Percentiles rank a stretch among this genome's conserved stretches.
Conservation (phyloP, 2,329 filamentous ascomycete species). For the Ambrosiella cleistominuta region DNA sequence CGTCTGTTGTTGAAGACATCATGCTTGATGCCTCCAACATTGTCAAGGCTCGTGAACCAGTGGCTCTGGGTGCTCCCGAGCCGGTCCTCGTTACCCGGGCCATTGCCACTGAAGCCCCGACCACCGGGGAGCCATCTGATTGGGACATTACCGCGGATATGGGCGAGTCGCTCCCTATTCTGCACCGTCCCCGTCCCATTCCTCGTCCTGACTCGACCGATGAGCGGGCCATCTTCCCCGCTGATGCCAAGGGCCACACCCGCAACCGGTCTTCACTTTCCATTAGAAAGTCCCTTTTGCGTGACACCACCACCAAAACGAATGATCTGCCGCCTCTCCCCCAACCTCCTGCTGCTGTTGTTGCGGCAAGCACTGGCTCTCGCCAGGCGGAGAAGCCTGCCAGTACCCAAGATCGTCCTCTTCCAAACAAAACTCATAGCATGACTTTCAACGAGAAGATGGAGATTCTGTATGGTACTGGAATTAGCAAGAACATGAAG, state of each 20-base stretch:
- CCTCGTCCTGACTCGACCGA: slow-evolving; percentile 28
- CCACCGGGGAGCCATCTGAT: slow-evolving; percentile 3
- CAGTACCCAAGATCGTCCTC: slow-evolving; percentile 21
- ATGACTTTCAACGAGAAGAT: slow-evolving; percentile 44
- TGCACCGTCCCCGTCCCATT: slow-evolving; percentile 39
- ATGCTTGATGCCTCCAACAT: slow-evolving; percentile 26
- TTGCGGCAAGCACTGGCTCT: neutral
- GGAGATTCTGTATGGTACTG: slow-evolving; percentile 23
- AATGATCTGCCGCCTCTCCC: slow-evolving; percentile 36
- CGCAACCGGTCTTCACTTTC: slow-evolving; percentile 28
- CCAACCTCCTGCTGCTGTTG: slow-evolving; percentile 21
- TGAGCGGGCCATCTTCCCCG: slow-evolving; percentile 30
- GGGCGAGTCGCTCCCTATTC: slow-evolving; percentile 20
- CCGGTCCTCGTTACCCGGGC: neutral
- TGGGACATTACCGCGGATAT: slow-evolving; percentile 5
- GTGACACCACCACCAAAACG: slow-evolving; percentile 24
- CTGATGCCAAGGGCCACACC: slow-evolving; percentile 25
- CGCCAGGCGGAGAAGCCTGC: neutral
- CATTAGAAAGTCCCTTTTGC: slow-evolving; percentile 23
- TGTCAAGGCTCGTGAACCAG: slow-evolving; percentile 12
- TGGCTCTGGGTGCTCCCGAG: neutral
- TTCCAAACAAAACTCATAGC: slow-evolving; percentile 36
- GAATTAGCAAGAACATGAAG: slow-evolving; percentile 18
- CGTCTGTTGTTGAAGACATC: slow-evolving; percentile 30
- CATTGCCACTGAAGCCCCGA: neutral